A percentile compares a stretch with the other conserved stretches of the same genome.
phyloP scores from a whole-genome alignment of 345 rosid genomes.

The Eucalyptus curtisii region DNA sequence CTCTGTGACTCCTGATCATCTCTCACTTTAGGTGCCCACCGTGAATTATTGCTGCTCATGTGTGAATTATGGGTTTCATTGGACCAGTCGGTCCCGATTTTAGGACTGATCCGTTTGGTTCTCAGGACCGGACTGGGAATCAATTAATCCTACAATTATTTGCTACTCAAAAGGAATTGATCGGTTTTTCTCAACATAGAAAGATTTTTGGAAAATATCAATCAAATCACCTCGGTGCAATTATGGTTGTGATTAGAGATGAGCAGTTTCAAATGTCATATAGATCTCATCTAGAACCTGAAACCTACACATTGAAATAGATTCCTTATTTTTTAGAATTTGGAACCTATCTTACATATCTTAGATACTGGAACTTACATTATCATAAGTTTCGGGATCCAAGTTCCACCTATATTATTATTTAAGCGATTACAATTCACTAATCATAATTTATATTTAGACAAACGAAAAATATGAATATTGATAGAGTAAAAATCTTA shows the following conservation, averaged over 20 bases:
- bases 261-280: accelerated
- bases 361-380: accelerated
- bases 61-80: too few species aligned
- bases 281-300: accelerated
- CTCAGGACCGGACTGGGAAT: accelerated
- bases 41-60: neutral
- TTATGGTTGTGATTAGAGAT: neutral
- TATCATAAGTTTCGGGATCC: accelerated
- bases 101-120: accelerated
- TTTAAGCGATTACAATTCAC: too few species aligned
- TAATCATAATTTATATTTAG: too few species aligned
- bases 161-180: neutral
- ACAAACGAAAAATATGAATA: too few species aligned
- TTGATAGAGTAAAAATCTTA: too few species aligned
- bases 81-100: too few species aligned
- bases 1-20: conserved; percentile 33
- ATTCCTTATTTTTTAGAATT: accelerated
- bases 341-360: accelerated
- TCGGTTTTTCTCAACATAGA: neutral
- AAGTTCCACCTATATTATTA: too few species aligned
- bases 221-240: neutral
- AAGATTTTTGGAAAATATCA: neutral
- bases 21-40: conserved; percentile 35
- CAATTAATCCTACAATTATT: too few species aligned
- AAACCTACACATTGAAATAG: accelerated